Percentiles rank a stretch among this genome's conserved stretches.
These are phyloP conservation scores for Micromonas pusilla DNA, from an alignment of 139 green algal genomes.

Conservation along the genomic window DNA sequence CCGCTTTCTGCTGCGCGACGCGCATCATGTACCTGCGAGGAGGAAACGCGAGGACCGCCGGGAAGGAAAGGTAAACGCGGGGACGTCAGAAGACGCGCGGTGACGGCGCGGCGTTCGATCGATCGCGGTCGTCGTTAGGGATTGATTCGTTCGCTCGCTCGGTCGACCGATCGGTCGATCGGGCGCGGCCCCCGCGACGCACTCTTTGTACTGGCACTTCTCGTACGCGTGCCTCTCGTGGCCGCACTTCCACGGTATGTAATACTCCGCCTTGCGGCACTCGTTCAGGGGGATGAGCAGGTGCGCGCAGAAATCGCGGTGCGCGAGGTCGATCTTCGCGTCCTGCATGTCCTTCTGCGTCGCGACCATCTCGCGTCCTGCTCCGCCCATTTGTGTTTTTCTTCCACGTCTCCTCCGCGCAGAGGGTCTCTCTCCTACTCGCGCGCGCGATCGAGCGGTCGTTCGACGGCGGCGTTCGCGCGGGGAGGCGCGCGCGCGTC, in stretches of 20 bases:
- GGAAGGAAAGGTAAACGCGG: neutral
- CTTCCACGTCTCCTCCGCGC: too few species aligned
- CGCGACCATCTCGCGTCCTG: constrained; percentile 18
- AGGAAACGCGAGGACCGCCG: neutral
- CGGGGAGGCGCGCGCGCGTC: too few species aligned
- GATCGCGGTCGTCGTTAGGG: too few species aligned
- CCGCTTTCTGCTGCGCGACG: constrained; percentile 15
- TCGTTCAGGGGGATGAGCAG: constrained; percentile 83
- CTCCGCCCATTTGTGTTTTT: neutral
- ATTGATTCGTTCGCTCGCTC: too few species aligned
- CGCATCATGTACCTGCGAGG: constrained; percentile 18
- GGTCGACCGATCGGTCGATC: neutral
- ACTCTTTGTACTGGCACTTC: constrained; percentile 65
- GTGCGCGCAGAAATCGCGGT: constrained; percentile 82
- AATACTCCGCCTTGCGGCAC: constrained; percentile 59
- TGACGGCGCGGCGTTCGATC: too few species aligned
- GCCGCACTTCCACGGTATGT: constrained; percentile 69
- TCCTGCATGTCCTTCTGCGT: constrained; percentile 74
- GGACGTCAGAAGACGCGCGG: neutral
- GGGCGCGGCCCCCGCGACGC: neutral
- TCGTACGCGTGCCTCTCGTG: constrained; percentile 74
- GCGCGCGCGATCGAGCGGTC: too few species aligned
- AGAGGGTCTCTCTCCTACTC: too few species aligned
- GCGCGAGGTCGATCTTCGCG: constrained; percentile 64
- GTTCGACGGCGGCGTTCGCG: too few species aligned